Evolutionary conservation across 108 stramenopile species (phyloP), one percentile per base, ranked within the genome.

Genomic region (Skeletonema costatum): DNA sequence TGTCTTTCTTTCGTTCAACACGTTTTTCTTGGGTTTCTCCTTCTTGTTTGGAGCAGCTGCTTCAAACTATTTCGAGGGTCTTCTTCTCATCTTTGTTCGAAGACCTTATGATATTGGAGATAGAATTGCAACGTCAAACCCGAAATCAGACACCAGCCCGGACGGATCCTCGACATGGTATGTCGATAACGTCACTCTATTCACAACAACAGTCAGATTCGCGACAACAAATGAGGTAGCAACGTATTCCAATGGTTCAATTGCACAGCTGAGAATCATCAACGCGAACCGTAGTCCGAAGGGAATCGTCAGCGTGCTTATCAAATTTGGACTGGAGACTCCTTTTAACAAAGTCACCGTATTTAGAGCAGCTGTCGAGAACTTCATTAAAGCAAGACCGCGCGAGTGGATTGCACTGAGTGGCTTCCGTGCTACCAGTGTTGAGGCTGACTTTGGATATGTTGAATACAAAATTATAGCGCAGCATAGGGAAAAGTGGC

Each of bases 241-340:
- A 32, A 90, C 87, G 1, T 84, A 84, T 48, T 80, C 88, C 25
- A 95, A 95, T 68, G 84, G 90, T 19, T 80, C 86, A 2, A 76
- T 95, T 5, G 87, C 89, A 10, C 53, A 56, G 14, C 60, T 73
- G 13, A 46, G 90, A 64, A 88, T 95, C 70, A 88, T 90, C 53
- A 92, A 92, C 65, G 81, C 85, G 53, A 87, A 86, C 11, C 70
- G 90, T 63, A 92, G 90, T 12, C 87, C 87, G 4, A 89, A 89
- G 64, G 87, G 89, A 1, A 74, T 69, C 2, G 51, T 90, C 14
- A 66, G 41, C 19, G 64, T 91, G 10, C 31, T 68, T 5, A 69
- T 92, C 48, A 92, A 92, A 67, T 92, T 95, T 72, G 68, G 87
- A 2, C 41, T 86, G 1, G 84, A 87, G 53, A 74, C 81, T 0